Evolutionary conservation across 208 protist genomes (phyloP).

Genomic region (Crithidia acanthocephali): DNA sequence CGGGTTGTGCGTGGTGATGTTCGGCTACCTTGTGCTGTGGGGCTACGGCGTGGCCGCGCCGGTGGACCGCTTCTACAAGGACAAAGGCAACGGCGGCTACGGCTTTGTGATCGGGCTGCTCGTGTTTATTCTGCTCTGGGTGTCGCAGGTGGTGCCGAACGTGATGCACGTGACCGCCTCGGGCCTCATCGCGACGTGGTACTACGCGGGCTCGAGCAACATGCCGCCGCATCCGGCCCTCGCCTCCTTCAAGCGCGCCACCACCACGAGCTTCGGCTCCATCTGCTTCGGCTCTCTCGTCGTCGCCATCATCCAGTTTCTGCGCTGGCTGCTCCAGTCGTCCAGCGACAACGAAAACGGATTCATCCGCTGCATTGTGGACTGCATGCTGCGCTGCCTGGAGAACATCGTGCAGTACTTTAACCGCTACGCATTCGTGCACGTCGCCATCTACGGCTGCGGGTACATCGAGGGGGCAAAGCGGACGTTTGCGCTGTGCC

Average conservation of each 20-base stretch:
- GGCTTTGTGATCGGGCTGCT: slow-evolving; percentile 50
- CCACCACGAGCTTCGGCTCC: slow-evolving; percentile 87
- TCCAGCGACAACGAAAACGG: slow-evolving; percentile 42
- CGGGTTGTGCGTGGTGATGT: slow-evolving; percentile 30
- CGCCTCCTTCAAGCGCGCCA: slow-evolving; percentile 73
- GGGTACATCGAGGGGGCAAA: slow-evolving; percentile 91
- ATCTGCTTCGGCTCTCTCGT: slow-evolving; percentile 94
- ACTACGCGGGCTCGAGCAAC: slow-evolving; percentile 75
- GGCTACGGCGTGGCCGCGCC: slow-evolving; percentile 39
- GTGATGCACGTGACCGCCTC: slow-evolving; percentile 85
- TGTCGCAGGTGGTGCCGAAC: slow-evolving; percentile 78
- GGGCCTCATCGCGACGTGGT: slow-evolving; percentile 88
- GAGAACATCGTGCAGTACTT: slow-evolving; percentile 88
- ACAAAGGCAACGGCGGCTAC: slow-evolving; percentile 39
- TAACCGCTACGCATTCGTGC: slow-evolving; percentile 93
- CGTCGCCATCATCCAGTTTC: slow-evolving; percentile 83
- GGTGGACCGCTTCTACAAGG: slow-evolving; percentile 40
- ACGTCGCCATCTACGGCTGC: slow-evolving; percentile 93
- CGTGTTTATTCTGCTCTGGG: slow-evolving; percentile 66
- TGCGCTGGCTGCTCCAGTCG: slow-evolving; percentile 60
- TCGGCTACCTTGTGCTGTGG: slow-evolving; percentile 71
- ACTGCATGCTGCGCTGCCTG: slow-evolving; percentile 65
- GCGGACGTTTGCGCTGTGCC: slow-evolving; percentile 79
- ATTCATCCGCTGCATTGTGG: slow-evolving; percentile 46
- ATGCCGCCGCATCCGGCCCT: slow-evolving; percentile 79